phyloP scores from a whole-genome alignment of 768 basidiomycete species.

The Trametes cubensis region DNA sequence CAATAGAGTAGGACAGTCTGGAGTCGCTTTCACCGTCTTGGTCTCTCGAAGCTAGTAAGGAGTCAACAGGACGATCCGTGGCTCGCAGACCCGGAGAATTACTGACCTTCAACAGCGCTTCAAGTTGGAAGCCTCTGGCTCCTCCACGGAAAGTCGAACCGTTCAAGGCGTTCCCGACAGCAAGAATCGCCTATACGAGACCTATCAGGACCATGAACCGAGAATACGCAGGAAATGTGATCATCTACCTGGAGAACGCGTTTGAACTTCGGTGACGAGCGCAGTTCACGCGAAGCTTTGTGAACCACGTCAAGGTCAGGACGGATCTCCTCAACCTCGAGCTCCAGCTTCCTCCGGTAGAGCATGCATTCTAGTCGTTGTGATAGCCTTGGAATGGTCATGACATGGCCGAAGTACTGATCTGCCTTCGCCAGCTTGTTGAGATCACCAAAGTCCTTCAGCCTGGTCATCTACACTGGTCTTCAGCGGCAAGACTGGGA shows the following conservation, averaged over 20 bases:
- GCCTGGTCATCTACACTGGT: conserved; percentile 52
- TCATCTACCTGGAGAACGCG: conserved; percentile 61
- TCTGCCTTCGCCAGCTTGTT: conserved; percentile 81
- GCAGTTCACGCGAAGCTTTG: conserved; percentile 71
- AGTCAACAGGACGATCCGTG: neutral
- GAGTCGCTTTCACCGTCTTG: conserved; percentile 65
- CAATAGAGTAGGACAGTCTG: conserved; percentile 84
- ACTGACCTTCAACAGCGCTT: conserved; percentile 71
- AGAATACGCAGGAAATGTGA: conserved; percentile 3
- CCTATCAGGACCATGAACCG: neutral
- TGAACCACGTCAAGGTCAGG: conserved; percentile 78
- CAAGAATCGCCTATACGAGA: conserved; percentile 59
- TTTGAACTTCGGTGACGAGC: conserved; percentile 64
- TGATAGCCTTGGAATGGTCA: conserved; percentile 71
- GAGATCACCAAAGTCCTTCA: conserved; percentile 73
- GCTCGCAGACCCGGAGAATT: neutral
- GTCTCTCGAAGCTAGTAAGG: conserved; percentile 76
- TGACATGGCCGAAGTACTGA: conserved; percentile 80
- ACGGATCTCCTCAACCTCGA: conserved; percentile 81
- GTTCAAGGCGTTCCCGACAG: conserved; percentile 83
- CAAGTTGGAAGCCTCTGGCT: conserved; percentile 84
- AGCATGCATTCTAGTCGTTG: conserved; percentile 82
- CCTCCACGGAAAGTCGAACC: conserved; percentile 80
- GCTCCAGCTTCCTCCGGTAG: conserved; percentile 77
- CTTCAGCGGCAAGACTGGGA: neutral